phyloP scores from a whole-genome alignment of 225 moss, liverwort and hornwort genomes.

The Physcomitrium patens region DNA sequence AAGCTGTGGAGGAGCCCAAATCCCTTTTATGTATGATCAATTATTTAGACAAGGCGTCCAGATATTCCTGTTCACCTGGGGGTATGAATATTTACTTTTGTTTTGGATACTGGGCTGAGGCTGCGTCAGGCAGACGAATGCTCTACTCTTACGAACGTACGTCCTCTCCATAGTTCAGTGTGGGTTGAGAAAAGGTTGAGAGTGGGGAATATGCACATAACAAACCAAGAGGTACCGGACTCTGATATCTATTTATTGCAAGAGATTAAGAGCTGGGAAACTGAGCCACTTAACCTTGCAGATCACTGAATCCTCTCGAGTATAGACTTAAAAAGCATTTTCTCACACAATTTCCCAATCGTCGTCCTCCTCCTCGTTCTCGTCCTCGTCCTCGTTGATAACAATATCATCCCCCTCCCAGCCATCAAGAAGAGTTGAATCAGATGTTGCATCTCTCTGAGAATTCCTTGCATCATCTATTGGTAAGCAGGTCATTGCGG shows the following conservation, averaged over 20 bases:
- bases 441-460: constrained; percentile 32
- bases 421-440: constrained; percentile 61
- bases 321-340: constrained; percentile 23
- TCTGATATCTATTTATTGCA: constrained; percentile 52
- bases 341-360: constrained; percentile 68
- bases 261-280: constrained; percentile 39
- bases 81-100: constrained; percentile 48
- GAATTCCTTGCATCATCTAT: constrained; percentile 46
- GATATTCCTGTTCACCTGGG: constrained; percentile 41
- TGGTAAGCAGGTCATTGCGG: constrained; percentile 33
- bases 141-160: constrained; percentile 54
- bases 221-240: constrained; percentile 56
- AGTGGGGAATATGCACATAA: constrained; percentile 52
- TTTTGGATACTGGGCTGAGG: constrained; percentile 57
- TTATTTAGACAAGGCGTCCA: constrained; percentile 59
- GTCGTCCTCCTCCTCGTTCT: constrained; percentile 44
- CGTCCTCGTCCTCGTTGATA: constrained; percentile 50
- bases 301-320: constrained; percentile 53
- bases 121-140: constrained; percentile 55
- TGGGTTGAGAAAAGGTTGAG: constrained; percentile 24
- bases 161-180: constrained; percentile 31
- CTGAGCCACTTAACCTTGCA: constrained; percentile 51
- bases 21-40: constrained; percentile 65
- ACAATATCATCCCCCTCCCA: constrained; percentile 68
- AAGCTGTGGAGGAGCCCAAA: constrained; percentile 65